These are phyloP conservation scores for Suillus americanus DNA, from an alignment of 768 basidiomycete genomes.

Conservation along the genomic window DNA sequence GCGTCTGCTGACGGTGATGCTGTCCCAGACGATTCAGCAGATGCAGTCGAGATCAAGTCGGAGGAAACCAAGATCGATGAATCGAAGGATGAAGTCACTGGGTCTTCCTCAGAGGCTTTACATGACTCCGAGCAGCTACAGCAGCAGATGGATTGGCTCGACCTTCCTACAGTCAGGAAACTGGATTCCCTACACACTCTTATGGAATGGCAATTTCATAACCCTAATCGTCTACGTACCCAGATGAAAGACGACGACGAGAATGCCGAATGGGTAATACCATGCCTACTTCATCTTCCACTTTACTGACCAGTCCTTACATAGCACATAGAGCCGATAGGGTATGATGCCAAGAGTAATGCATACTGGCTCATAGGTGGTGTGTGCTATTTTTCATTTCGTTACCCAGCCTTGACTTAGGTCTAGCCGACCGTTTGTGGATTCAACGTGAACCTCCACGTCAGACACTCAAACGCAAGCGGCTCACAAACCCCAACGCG, in stretches of 20 bases:
- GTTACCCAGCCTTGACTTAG: neutral
- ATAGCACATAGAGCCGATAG: conserved; percentile 83
- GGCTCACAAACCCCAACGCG: conserved; percentile 36
- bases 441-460: conserved; percentile 71
- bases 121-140: conserved; percentile 29
- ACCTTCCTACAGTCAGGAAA: conserved; percentile 68
- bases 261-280: conserved; percentile 70
- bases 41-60: neutral
- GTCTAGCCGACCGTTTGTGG: conserved; percentile 80
- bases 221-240: conserved; percentile 63
- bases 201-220: conserved; percentile 87
- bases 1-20: conserved; percentile 7
- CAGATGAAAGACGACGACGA: conserved; percentile 83
- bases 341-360: conserved; percentile 76
- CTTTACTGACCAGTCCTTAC: conserved; percentile 9
- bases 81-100: conserved; percentile 26
- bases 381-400: conserved; percentile 32
- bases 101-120: conserved; percentile 14
- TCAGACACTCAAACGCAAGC: conserved; percentile 41
- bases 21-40: conserved; percentile 4
- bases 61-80: conserved; percentile 4
- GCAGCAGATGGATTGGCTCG: conserved; percentile 64
- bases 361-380: conserved; percentile 87
- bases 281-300: neutral
- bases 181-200: conserved; percentile 73